Conservation (phyloP, 2,329 filamentous ascomycete genomes). For the Oidium heveae region DNA sequence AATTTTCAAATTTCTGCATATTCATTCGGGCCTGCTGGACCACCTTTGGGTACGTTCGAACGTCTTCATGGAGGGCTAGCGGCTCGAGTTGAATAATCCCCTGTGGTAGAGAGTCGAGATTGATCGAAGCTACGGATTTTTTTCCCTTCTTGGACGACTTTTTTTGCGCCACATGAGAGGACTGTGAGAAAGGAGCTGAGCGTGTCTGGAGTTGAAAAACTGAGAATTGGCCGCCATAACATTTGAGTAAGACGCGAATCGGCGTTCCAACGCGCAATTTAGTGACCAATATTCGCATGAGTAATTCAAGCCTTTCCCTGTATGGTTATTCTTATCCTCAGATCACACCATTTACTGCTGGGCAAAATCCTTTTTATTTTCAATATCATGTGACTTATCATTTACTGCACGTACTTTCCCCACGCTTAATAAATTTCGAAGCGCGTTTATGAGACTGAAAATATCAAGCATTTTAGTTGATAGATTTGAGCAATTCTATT, state of each 20-base stretch:
- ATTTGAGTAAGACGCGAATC: background rate
- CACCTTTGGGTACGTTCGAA: slow-evolving; percentile 55
- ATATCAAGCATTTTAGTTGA: too few species aligned
- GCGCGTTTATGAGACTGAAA: too few species aligned
- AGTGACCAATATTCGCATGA: background rate
- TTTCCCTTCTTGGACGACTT: slow-evolving; percentile 18
- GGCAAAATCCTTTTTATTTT: too few species aligned
- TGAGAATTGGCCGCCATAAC: background rate
- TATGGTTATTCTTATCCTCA: background rate
- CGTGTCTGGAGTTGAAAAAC: background rate
- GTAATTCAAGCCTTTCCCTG: background rate
- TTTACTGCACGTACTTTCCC: too few species aligned
- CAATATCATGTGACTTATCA: too few species aligned
- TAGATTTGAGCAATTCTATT: too few species aligned
- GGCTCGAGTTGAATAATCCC: slow-evolving; percentile 19
- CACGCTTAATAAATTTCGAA: too few species aligned
- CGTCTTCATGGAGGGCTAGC: slow-evolving; percentile 16
- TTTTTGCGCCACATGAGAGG: background rate
- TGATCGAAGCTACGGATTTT: slow-evolving; percentile 28
- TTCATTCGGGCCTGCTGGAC: slow-evolving; percentile 68
- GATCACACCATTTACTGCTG: background rate
- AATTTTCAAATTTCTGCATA: slow-evolving; percentile 76
- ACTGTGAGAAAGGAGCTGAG: background rate
- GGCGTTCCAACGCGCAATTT: background rate
- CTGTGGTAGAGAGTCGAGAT: slow-evolving; percentile 29